These are phyloP conservation scores for Ophiostoma quercus DNA, from an alignment of 2,329 filamentous ascomycete genomes.

Conservation along the genomic window DNA sequence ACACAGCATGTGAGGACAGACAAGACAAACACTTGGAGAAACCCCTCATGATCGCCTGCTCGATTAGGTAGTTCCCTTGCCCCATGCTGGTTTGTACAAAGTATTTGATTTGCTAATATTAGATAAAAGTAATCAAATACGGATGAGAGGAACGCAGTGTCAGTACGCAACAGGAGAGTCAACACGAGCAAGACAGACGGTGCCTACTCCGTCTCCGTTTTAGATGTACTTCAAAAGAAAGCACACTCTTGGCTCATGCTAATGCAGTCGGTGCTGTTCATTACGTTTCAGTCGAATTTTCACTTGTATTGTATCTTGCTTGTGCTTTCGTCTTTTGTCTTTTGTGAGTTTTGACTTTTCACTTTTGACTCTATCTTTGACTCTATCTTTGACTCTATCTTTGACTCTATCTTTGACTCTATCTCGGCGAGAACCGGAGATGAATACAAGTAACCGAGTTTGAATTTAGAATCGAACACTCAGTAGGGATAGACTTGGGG, in stretches of 20 bases:
- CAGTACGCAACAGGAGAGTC: background rate
- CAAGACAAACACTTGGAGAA: background rate
- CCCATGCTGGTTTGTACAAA: background rate
- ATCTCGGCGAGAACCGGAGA: constrained; percentile 1
- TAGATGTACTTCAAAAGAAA: background rate
- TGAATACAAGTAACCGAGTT: background rate
- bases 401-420: too few relatives aligned
- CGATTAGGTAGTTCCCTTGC: constrained; percentile 8
- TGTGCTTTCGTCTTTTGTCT: background rate
- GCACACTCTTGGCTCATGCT: background rate
- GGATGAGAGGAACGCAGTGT: background rate
- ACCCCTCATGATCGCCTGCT: constrained; percentile 6
- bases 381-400: background rate
- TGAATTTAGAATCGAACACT: background rate
- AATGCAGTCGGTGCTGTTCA: background rate
- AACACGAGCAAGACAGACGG: background rate
- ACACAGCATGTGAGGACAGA: background rate
- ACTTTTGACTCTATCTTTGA: background rate
- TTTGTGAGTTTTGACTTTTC: background rate
- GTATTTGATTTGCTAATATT: background rate
- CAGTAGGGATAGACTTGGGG: too few relatives aligned
- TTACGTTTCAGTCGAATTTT: background rate
- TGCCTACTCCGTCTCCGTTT: background rate
- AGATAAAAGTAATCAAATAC: background rate
- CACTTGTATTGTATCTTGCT: background rate